These are phyloP conservation scores for Fusarium succisae DNA, from an alignment of 2,329 filamentous ascomycete genomes.

Conservation along the genomic window DNA sequence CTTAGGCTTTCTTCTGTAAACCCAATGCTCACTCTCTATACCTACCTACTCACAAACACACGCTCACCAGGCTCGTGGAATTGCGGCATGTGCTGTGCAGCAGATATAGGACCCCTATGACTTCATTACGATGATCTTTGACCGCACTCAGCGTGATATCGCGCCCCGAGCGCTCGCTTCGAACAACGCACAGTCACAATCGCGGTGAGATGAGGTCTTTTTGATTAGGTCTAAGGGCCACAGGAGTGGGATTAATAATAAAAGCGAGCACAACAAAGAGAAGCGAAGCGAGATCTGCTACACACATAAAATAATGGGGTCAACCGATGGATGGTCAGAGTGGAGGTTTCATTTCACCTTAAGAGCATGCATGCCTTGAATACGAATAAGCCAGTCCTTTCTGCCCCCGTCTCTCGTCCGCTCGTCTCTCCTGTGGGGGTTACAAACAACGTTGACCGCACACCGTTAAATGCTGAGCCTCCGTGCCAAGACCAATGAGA, in stretches of 20 bases:
- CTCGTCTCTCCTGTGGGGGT: not conserved
- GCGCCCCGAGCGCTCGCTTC: constrained; percentile 33
- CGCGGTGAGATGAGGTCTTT: constrained; percentile 33
- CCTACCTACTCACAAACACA: not conserved
- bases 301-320: constrained; percentile 10
- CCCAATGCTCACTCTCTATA: not conserved
- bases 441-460: not conserved
- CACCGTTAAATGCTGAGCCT: constrained; percentile 26
- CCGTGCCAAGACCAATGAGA: constrained; percentile 25
- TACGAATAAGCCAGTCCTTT: constrained; percentile 29
- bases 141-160: constrained; percentile 14
- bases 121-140: constrained; percentile 38
- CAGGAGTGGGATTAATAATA: constrained; percentile 28
- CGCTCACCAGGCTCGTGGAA: not conserved
- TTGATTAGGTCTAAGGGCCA: not conserved
- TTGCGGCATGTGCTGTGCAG: constrained; percentile 11
- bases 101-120: constrained; percentile 43
- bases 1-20: not conserved
- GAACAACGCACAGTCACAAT: constrained; percentile 32
- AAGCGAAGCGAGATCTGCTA: constrained; percentile 30
- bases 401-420: too few species aligned
- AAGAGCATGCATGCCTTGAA: constrained; percentile 24
- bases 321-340: constrained; percentile 13
- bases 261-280: not conserved
- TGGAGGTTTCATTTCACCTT: constrained; percentile 35